Percentiles rank a stretch among this genome's conserved stretches.
phyloP scores from a whole-genome alignment of 306 rosid species.

The Mucuna pruriens region DNA sequence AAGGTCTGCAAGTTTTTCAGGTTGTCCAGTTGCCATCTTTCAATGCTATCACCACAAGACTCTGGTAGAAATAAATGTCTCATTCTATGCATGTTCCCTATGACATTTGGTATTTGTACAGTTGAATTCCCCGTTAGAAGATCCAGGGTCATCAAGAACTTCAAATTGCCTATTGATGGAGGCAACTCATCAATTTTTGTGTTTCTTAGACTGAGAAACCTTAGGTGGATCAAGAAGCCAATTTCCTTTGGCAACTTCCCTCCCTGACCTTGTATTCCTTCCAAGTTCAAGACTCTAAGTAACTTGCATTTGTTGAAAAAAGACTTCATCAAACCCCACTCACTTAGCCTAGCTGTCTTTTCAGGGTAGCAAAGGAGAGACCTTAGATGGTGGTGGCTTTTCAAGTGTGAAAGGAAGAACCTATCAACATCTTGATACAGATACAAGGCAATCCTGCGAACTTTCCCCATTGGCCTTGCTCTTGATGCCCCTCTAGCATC shows the following conservation, averaged over 20 bases:
- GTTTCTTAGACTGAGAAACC: conserved; percentile 47
- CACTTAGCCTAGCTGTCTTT: background rate
- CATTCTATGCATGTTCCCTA: conserved; percentile 45
- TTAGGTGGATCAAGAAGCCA: conserved; percentile 53
- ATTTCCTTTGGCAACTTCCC: conserved; percentile 54
- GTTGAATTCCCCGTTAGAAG: conserved; percentile 50
- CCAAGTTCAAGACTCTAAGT: conserved; percentile 62
- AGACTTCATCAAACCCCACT: conserved; percentile 35
- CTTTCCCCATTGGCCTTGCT: conserved; percentile 28
- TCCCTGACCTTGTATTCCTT: conserved; percentile 37
- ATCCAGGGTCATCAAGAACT: conserved; percentile 57
- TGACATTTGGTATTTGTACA: conserved; percentile 49
- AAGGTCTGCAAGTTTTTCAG: conserved; percentile 53
- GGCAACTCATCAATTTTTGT: conserved; percentile 56
- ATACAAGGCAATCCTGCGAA: conserved; percentile 52
- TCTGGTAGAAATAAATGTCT: conserved; percentile 60
- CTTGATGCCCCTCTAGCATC: conserved; percentile 27
- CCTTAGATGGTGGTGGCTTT: conserved; percentile 46
- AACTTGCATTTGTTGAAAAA: conserved; percentile 47
- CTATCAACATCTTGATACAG: conserved; percentile 31
- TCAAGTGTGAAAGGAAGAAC: conserved; percentile 37
- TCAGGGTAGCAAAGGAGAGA: conserved; percentile 55
- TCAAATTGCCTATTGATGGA: conserved; percentile 54
- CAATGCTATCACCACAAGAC: conserved; percentile 33
- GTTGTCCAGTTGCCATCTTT: conserved; percentile 40